Conservation (phyloP, 2,329 filamentous ascomycete species). For the Calonectria montana region DNA sequence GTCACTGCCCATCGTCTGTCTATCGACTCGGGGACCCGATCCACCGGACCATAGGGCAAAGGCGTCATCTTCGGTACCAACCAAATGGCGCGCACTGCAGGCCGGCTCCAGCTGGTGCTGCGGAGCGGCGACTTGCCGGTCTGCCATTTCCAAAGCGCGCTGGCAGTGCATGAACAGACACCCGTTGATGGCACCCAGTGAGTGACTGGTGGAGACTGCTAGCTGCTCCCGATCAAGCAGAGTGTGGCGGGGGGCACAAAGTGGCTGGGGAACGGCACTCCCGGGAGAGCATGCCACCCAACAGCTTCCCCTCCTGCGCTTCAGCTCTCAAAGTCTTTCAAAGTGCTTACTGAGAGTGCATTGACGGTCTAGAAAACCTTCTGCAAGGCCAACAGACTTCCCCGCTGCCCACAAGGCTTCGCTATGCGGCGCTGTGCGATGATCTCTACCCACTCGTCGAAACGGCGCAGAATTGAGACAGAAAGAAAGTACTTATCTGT, state of each 20-base stretch:
- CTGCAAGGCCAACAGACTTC: background rate
- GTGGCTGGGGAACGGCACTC: slow-evolving; percentile 4
- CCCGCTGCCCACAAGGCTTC: background rate
- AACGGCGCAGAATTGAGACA: background rate
- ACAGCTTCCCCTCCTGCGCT: slow-evolving; percentile 1
- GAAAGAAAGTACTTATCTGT: too few species aligned
- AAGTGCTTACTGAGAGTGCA: background rate
- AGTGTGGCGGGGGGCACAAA: background rate
- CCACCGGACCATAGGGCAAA: slow-evolving; percentile 12
- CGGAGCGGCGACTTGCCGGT: background rate
- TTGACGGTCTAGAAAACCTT: background rate
- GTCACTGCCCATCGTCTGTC: background rate
- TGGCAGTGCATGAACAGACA: slow-evolving; percentile 22
- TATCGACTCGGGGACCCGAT: background rate
- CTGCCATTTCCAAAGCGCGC: background rate
- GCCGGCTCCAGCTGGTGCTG: background rate
- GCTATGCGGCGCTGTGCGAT: background rate
- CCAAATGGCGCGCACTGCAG: slow-evolving; percentile 4
- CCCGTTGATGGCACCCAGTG: background rate
- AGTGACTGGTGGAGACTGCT: slow-evolving; percentile 3
- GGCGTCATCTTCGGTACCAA: slow-evolving; percentile 3
- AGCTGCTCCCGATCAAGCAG: background rate
- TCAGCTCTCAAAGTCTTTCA: background rate
- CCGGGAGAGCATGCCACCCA: background rate
- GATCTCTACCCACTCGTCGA: background rate